Base-by-base conservation (phyloP, 352 stramenopile species). In the Pythium inflatum region DNA sequence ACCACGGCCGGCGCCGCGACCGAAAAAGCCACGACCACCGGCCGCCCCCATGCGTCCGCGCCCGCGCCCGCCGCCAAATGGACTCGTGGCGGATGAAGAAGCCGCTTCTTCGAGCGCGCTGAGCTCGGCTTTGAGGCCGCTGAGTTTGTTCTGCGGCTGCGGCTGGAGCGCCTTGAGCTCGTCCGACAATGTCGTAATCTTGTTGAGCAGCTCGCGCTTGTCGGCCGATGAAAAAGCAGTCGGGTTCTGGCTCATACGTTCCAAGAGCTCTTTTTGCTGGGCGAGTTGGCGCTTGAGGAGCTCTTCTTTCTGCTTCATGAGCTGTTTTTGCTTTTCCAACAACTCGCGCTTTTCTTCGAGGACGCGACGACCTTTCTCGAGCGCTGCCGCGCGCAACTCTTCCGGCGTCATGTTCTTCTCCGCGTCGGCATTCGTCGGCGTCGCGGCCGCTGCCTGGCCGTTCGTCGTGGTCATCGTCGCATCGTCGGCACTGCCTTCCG, bases 291-390 rank as follows among this genome's bases (percentile, higher is more conserved):
- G 87, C 73, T 91, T 90, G 30, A 96, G 80, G 57, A 96, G 64
- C 43, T 79, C 83, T 45, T 96, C 86, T 36, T 93, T 93, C 66
- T 96, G 88, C 58, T 93, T 92, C 74, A 87, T 90, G 16, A 96
- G 69, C 45, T 85, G 76, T 22, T 83, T 85, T 65, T 96, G 86
- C 71, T 96, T 93, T 53, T 94, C 88, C 22, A 96, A 64, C 46
- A 96, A 49, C 66, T 94, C 87, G n/a, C 88, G 84, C 74, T 96
- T 96, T 65, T 94, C 78, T 65, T 96, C 87, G 36, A 96, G 62
- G 38, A 96, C 85, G 38, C 90, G 87, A 3, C 87, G 85, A 33
- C 88, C 88, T 56, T 93, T 90, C 34, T 95, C 86, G 60, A 93
- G 71, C 59, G 85, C 85, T 48, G 86, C 88, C 30, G 82, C 77